A percentile compares a stretch with the other conserved stretches of the same genome.
Conservation (phyloP, 805 yeast genomes). For the Candida endomychidarum region DNA sequence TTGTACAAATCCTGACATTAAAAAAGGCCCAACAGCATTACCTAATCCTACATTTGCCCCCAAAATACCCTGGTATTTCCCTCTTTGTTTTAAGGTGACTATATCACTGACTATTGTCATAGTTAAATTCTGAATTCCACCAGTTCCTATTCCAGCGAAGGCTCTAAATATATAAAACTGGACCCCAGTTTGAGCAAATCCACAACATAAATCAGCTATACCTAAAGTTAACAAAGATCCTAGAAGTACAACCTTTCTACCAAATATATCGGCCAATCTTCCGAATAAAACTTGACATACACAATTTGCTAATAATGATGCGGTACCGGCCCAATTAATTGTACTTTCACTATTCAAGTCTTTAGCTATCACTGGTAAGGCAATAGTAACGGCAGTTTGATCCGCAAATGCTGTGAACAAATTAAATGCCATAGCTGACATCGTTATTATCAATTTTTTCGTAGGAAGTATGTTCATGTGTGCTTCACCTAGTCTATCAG, state of each 20-base stretch:
- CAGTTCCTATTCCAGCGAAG: conserved; percentile 58
- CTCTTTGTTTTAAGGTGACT: conserved; percentile 53
- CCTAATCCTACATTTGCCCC: conserved; percentile 51
- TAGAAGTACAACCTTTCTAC: conserved; percentile 48
- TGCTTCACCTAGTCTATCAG: conserved; percentile 34
- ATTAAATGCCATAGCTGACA: conserved; percentile 35
- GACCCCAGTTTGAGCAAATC: conserved; percentile 40
- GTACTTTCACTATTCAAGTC: conserved; percentile 44
- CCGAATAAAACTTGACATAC: conserved; percentile 78
- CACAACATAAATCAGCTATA: conserved; percentile 45
- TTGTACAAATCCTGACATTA: conserved; percentile 50
- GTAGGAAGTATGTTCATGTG: conserved; percentile 40
- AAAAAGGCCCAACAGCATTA: conserved; percentile 53
- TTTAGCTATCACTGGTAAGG: conserved; percentile 44
- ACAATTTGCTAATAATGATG: conserved; percentile 65
- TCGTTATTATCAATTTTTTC: conserved; percentile 31
- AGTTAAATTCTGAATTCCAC: conserved; percentile 52
- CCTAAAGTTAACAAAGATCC: conserved; percentile 46
- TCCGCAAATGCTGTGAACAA: conserved; percentile 43
- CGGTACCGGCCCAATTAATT: conserved; percentile 71
- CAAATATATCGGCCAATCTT: conserved; percentile 63
- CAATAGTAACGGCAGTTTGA: conserved; percentile 45
- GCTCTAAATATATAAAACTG: conserved; percentile 52
- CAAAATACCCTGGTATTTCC: conserved; percentile 54
- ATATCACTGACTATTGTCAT: conserved; percentile 56